Conservation (phyloP, 2,329 filamentous ascomycete genomes). For the Neoarthrinium moseri region DNA sequence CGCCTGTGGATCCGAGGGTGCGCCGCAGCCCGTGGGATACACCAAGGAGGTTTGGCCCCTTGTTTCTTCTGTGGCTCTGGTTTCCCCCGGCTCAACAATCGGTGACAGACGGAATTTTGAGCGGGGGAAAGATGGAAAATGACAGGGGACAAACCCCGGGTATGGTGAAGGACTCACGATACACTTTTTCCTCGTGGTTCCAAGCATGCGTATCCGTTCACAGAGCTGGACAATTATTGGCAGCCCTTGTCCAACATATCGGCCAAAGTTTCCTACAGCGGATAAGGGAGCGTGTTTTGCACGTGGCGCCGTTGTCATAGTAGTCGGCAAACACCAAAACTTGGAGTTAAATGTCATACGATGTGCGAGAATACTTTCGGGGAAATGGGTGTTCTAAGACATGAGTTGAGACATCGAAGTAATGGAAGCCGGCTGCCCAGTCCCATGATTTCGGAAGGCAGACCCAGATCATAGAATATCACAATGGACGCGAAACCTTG, state of each 20-base stretch:
- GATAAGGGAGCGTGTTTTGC: constrained; percentile 13
- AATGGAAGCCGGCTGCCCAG: too few relatives aligned
- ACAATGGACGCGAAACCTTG: too few relatives aligned
- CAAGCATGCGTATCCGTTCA: too few relatives aligned
- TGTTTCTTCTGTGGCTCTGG: constrained; percentile 5
- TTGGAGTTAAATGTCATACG: too few relatives aligned
- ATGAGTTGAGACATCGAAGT: constrained; percentile 21
- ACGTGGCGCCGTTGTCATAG: constrained; percentile 18
- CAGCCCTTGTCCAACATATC: constrained; percentile 16
- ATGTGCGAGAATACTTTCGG: too few relatives aligned
- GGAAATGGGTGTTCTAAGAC: constrained; percentile 23
- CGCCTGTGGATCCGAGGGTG: too few relatives aligned
- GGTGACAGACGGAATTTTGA: neutral
- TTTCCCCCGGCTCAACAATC: neutral
- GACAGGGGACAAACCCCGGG: too few relatives aligned
- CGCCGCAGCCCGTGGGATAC: too few relatives aligned
- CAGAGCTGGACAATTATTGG: constrained; percentile 9
- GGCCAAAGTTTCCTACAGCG: constrained; percentile 9
- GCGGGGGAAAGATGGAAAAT: neutral
- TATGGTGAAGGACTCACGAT: neutral
- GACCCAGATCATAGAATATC: too few relatives aligned
- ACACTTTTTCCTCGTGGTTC: neutral
- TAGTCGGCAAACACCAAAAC: too few relatives aligned
- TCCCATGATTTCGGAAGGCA: too few relatives aligned
- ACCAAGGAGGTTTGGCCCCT: too few relatives aligned